Conservation (phyloP, 176 grass and related monocot species). For the Poa annua region DNA sequence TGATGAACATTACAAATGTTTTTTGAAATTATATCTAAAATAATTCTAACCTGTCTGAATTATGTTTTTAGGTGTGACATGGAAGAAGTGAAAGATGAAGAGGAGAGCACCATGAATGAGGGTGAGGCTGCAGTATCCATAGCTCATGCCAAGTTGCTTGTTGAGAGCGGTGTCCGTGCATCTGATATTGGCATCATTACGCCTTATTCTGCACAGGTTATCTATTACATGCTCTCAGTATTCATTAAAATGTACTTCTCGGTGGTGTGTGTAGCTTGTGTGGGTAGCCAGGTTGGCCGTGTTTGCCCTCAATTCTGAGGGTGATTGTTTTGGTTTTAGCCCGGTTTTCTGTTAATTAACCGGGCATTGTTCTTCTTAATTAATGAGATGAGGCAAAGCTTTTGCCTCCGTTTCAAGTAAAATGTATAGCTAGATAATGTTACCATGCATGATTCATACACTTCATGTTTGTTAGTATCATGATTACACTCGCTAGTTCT, state of each 20-base stretch:
- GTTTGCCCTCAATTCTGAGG: too few relatives aligned
- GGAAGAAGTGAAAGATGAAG: conserved; percentile 99
- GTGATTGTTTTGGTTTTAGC: too few relatives aligned
- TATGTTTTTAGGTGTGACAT: conserved; percentile 77
- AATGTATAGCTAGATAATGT: conserved; percentile 32
- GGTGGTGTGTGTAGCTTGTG: too few relatives aligned
- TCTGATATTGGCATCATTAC: conserved; percentile 97
- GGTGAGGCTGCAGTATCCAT: conserved; percentile 86
- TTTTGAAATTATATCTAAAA: conserved; percentile 15
- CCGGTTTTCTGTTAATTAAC: too few relatives aligned
- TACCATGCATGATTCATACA: background rate
- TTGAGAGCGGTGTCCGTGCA: conserved; percentile 80
- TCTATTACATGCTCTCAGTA: conserved; percentile 24
- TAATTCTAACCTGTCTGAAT: conserved; percentile 23
- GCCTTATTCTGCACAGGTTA: conserved; percentile 94
- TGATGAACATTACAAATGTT: conserved; percentile 20
- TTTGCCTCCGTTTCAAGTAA: too few relatives aligned
- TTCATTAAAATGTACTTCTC: conserved; percentile 44
- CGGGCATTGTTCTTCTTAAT: too few relatives aligned
- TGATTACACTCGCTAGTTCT: conserved; percentile 15
- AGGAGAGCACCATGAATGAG: conserved; percentile 94
- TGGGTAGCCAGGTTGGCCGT: too few relatives aligned
- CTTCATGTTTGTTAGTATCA: conserved; percentile 27
- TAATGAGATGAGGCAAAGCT: too few relatives aligned
- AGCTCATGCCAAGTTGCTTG: conserved; percentile 86